phyloP scores from a whole-genome alignment of 2,329 filamentous ascomycete genomes.

The Blumeriella jaapii region DNA sequence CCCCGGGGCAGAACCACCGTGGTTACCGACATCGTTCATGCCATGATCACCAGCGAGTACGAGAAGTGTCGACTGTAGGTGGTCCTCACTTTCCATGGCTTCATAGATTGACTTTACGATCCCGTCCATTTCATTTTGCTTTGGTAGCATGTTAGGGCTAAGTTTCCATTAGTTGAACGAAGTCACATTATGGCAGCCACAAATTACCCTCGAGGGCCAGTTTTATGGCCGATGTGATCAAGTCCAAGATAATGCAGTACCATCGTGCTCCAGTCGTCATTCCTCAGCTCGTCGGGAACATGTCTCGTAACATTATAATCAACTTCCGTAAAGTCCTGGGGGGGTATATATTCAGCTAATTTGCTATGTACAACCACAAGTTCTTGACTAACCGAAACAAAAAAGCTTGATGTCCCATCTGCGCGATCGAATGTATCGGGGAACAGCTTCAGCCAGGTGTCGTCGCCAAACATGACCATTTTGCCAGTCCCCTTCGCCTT shows the following conservation, averaged over 20 bases:
- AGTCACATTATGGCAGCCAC: not conserved
- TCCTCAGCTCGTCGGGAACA: conserved; percentile 61
- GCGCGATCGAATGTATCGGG: conserved; percentile 74
- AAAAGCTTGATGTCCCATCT: conserved; percentile 95
- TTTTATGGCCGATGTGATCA: conserved; percentile 96
- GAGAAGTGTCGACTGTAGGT: conserved; percentile 69
- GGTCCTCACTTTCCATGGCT: conserved; percentile 57
- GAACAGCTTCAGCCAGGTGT: conserved; percentile 97
- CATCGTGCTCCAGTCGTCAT: conserved; percentile 82
- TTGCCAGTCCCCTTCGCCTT: conserved; percentile 61
- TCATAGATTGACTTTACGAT: conserved; percentile 67
- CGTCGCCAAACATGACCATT: conserved; percentile 90
- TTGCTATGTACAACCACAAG: conserved; percentile 16
- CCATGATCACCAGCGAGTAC: conserved; percentile 90
- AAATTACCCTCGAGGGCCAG: conserved; percentile 65
- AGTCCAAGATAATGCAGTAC: conserved; percentile 91
- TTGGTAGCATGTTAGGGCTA: conserved; percentile 82
- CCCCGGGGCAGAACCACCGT: conserved; percentile 84
- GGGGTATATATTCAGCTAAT: conserved; percentile 20
- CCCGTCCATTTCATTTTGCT: conserved; percentile 86
- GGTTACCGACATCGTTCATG: conserved; percentile 99
- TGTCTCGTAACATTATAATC: conserved; percentile 96
- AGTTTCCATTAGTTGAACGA: no score
- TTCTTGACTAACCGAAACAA: conserved; percentile 67
- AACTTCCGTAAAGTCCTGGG: conserved; percentile 90